phyloP scores from a whole-genome alignment of 2,329 filamentous ascomycete genomes.

The Fulvia fulva region DNA sequence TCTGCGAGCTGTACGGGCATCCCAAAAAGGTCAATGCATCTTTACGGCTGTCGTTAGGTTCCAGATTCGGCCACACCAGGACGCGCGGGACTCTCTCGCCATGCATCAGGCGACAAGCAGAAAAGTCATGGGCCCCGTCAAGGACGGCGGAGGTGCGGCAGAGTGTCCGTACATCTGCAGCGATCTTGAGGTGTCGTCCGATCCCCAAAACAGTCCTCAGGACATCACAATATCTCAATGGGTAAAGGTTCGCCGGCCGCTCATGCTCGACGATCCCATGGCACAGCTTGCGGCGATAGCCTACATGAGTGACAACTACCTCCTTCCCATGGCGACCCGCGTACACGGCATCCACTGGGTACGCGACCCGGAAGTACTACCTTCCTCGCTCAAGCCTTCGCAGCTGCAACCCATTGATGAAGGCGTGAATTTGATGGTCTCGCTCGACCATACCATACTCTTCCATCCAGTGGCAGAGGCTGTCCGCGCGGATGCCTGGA shows the following conservation, averaged over 20 bases:
- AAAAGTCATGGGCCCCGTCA: not conserved
- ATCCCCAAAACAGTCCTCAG: not conserved
- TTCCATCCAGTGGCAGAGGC: not conserved
- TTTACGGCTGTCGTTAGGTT: not conserved
- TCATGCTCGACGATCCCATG: not conserved
- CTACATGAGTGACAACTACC: conserved; percentile 60
- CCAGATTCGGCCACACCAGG: not conserved
- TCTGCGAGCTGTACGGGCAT: not conserved
- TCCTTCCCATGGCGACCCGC: conserved; percentile 56
- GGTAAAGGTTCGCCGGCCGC: not conserved
- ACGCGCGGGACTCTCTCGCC: too few relatives aligned
- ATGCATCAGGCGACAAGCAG: not conserved
- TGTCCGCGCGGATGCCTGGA: not conserved
- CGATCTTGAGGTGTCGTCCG: not conserved
- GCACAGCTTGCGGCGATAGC: not conserved
- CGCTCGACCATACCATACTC: not conserved
- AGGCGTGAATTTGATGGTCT: not conserved
- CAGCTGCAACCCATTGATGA: not conserved
- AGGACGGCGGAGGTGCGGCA: not conserved
- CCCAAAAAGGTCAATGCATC: not conserved
- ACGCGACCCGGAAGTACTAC: not conserved
- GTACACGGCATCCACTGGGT: not conserved
- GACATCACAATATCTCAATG: not conserved
- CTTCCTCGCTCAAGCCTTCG: not conserved
- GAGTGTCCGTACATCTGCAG: not conserved